These are phyloP conservation scores for Quambalaria eucalypti DNA, from an alignment of 1,284 basidiomycete genomes.

Conservation along the genomic window DNA sequence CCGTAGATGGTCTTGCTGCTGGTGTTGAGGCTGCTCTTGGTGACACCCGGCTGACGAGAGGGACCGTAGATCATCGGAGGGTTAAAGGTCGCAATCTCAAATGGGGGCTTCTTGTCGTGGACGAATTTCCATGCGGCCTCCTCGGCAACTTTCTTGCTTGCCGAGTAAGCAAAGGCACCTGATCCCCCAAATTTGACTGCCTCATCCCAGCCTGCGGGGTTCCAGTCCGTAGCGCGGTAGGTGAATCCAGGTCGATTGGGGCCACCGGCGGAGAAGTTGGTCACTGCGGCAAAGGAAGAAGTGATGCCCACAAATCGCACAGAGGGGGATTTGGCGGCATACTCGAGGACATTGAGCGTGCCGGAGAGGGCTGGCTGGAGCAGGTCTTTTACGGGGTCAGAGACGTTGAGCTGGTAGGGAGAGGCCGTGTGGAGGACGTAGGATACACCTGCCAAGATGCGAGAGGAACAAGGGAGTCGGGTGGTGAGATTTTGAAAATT, in stretches of 20 bases:
- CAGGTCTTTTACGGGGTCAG: constrained; percentile 43
- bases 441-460: constrained; percentile 19
- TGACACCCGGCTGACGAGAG: constrained; percentile 25
- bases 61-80: constrained; percentile 36
- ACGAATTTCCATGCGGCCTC: constrained; percentile 37
- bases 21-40: constrained; percentile 30
- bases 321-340: constrained; percentile 27
- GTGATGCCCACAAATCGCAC: constrained; percentile 42
- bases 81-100: constrained; percentile 25
- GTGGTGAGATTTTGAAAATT: background rate
- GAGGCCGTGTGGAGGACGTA: constrained; percentile 27
- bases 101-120: constrained; percentile 20
- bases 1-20: constrained; percentile 30
- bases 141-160: constrained; percentile 38
- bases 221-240: constrained; percentile 34
- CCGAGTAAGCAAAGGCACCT: constrained; percentile 33
- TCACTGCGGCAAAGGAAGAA: constrained; percentile 37
- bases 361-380: constrained; percentile 46
- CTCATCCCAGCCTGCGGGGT: constrained; percentile 27
- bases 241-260: constrained; percentile 31
- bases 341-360: constrained; percentile 38
- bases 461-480: constrained; percentile 19
- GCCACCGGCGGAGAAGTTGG: constrained; percentile 27
- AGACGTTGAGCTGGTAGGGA: constrained; percentile 35
- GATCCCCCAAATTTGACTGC: constrained; percentile 23